These are phyloP conservation scores for Alternaria sp. DNA, from an alignment of 2,329 filamentous ascomycete genomes.

Conservation along the genomic window DNA sequence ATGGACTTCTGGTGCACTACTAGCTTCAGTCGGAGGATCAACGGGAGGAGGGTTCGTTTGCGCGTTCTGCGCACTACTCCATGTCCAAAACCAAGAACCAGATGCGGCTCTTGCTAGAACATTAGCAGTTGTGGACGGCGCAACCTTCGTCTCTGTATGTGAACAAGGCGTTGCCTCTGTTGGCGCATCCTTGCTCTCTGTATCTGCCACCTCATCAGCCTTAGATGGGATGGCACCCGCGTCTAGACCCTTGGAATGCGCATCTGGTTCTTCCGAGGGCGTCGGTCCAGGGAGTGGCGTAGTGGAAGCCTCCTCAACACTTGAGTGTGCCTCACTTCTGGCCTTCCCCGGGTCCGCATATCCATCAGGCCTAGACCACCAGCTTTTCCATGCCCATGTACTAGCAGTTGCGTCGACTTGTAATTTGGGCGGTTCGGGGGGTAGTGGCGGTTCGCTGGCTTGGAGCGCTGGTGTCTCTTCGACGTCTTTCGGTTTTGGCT, in stretches of 20 bases:
- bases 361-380: constrained; percentile 62
- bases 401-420: constrained; percentile 23
- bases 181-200: constrained; percentile 33
- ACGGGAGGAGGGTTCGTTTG: constrained; percentile 38
- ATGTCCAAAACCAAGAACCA: constrained; percentile 60
- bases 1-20: constrained; percentile 18
- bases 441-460: constrained; percentile 53
- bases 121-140: constrained; percentile 17
- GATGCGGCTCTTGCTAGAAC: constrained; percentile 31
- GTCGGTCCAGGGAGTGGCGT: constrained; percentile 54
- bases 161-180: constrained; percentile 8
- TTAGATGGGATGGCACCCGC: constrained; percentile 7
- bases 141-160: constrained; percentile 30
- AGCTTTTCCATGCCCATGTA: constrained; percentile 56
- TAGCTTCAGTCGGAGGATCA: constrained; percentile 18
- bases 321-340: constrained; percentile 35
- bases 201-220: constrained; percentile 22
- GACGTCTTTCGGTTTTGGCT: constrained; percentile 30
- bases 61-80: constrained; percentile 59
- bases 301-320: constrained; percentile 50
- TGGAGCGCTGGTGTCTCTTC: constrained; percentile 21
- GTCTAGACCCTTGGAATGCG: constrained; percentile 37
- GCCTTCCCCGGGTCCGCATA: constrained; percentile 53
- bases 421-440: constrained; percentile 51
- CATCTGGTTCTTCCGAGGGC: constrained; percentile 47